A percentile compares a stretch with the other conserved stretches of the same genome.
These are phyloP conservation scores for Durio zibethinus DNA, from an alignment of 345 rosid species.

Conservation along the genomic window DNA sequence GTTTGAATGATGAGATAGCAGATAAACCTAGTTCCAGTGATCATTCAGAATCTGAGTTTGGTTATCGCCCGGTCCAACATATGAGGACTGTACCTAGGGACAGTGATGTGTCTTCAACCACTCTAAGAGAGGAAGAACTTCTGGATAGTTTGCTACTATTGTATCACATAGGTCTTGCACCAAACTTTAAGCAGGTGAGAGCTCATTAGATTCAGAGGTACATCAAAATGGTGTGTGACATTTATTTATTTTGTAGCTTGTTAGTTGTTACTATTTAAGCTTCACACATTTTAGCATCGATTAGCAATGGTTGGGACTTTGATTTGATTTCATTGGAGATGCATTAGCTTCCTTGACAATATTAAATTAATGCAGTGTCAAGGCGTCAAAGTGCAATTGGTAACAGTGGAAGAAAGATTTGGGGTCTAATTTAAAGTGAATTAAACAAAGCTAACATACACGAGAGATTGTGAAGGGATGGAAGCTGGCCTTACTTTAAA, in stretches of 20 bases:
- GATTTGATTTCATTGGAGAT: background rate
- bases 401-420: background rate
- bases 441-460: too few species aligned
- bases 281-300: background rate
- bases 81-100: slow-evolving; percentile 52
- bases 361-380: background rate
- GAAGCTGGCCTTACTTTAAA: too few species aligned
- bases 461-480: too few species aligned
- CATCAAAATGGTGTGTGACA: background rate
- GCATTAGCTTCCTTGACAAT: background rate
- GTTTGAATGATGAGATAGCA: slow-evolving; percentile 74
- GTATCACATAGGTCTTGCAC: slow-evolving; percentile 92
- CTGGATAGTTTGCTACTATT: slow-evolving; percentile 69
- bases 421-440: too few species aligned
- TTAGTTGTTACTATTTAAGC: slow-evolving; percentile 2
- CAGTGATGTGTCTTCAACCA: slow-evolving; percentile 54
- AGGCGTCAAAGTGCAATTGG: background rate
- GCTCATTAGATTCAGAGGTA: background rate
- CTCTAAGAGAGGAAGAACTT: slow-evolving; percentile 85
- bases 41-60: slow-evolving; percentile 80
- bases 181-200: slow-evolving; percentile 89
- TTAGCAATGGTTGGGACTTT: background rate
- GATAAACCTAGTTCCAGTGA: slow-evolving; percentile 92
- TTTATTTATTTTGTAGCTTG: background rate
- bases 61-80: slow-evolving; percentile 60